Percentiles rank a stretch among this genome's conserved stretches.
phyloP scores from a whole-genome alignment of 2,329 filamentous ascomycete genomes.

The Bimuria novae-zelandiae region DNA sequence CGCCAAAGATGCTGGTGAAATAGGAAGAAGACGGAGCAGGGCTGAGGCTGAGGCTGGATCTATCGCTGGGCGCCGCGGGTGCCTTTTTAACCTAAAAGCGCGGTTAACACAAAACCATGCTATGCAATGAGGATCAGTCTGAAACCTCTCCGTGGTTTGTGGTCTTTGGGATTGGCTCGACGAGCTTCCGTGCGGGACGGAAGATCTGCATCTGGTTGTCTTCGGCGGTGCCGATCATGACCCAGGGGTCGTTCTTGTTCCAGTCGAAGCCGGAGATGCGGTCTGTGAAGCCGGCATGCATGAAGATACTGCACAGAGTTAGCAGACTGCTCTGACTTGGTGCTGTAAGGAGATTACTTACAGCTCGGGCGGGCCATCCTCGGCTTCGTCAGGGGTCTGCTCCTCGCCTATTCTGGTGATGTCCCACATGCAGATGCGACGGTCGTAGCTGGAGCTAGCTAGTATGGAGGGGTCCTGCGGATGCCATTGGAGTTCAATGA shows the following conservation, averaged over 20 bases:
- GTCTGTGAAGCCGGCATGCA: slow-evolving; percentile 98
- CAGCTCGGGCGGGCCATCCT: slow-evolving; percentile 94
- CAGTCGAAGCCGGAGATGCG: slow-evolving; percentile 96
- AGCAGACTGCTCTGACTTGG: slow-evolving; percentile 13
- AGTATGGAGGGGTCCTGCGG: slow-evolving; percentile 86
- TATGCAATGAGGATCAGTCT: slow-evolving; percentile 27
- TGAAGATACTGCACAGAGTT: slow-evolving; percentile 71
- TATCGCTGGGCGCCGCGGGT: not conserved
- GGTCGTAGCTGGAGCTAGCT: slow-evolving; percentile 89
- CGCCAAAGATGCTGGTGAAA: too few species aligned
- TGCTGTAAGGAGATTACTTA: slow-evolving; percentile 54
- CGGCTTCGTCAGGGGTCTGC: slow-evolving; percentile 90
- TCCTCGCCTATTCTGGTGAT: slow-evolving; percentile 89
- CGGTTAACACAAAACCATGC: not conserved
- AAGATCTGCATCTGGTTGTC: slow-evolving; percentile 95
- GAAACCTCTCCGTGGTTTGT: slow-evolving; percentile 47
- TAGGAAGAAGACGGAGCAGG: too few species aligned
- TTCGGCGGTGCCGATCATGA: slow-evolving; percentile 92
- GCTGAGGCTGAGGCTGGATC: not conserved
- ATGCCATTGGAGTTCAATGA: slow-evolving; percentile 94
- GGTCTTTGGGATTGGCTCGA: slow-evolving; percentile 42
- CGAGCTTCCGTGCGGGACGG: slow-evolving; percentile 46
- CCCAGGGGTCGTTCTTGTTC: slow-evolving; percentile 97
- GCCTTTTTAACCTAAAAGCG: not conserved
- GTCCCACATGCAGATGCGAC: slow-evolving; percentile 96